These are phyloP conservation scores for Cucumis hystrix DNA, from an alignment of 306 rosid species.

Conservation along the genomic window DNA sequence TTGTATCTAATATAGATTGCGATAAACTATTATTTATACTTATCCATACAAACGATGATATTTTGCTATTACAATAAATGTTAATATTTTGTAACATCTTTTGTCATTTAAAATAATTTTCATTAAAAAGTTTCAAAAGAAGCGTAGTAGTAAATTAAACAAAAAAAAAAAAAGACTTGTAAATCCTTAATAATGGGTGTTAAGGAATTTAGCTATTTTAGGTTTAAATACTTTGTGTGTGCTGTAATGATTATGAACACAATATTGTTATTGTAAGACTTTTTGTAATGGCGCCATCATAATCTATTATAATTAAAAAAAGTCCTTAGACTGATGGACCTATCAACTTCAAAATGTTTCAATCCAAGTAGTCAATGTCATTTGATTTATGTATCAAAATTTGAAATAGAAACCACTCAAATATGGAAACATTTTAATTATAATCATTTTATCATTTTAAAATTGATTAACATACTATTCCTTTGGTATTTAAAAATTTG, in stretches of 20 bases:
- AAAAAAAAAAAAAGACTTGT: background rate
- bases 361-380: background rate
- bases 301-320: background rate
- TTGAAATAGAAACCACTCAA: too few relatives aligned
- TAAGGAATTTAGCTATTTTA: background rate
- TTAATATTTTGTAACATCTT: too few relatives aligned
- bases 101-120: too few relatives aligned
- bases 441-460: too few relatives aligned
- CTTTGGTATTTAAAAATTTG: too few relatives aligned
- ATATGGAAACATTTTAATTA: too few relatives aligned
- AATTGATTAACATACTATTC: too few relatives aligned
- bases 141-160: background rate
- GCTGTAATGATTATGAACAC: background rate
- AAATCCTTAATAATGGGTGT: background rate
- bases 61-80: too few relatives aligned
- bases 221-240: background rate
- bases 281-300: background rate
- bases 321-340: background rate
- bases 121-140: background rate
- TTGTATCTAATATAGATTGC: too few relatives aligned
- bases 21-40: too few relatives aligned
- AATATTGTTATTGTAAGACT: background rate
- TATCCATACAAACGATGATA: too few relatives aligned
- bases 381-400: too few relatives aligned
- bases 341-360: background rate